Evolutionary conservation across 768 basidiomycete species (phyloP).

Genomic region (Pleurotus pulmonarius): DNA sequence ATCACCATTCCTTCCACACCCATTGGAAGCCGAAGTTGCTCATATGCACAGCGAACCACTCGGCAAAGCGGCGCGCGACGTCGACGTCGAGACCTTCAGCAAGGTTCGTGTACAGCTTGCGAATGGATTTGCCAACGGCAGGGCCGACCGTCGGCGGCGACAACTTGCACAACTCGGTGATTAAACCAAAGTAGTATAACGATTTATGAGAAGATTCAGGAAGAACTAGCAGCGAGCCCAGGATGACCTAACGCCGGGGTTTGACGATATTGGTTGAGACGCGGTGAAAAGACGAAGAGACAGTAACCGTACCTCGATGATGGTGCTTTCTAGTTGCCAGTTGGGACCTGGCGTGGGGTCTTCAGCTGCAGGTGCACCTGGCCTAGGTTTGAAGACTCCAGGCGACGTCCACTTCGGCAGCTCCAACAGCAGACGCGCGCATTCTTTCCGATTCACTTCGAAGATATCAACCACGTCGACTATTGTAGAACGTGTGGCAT

Average conservation of each 20-base stretch:
- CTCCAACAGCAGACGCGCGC: conserved; percentile 81
- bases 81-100: conserved; percentile 88
- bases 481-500: conserved; percentile 70
- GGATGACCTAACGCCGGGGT: conserved; percentile 46
- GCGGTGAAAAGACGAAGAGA: not conserved
- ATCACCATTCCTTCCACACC: conserved; percentile 99
- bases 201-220: conserved; percentile 76
- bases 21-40: conserved; percentile 97
- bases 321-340: conserved; percentile 85
- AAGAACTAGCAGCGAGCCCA: conserved; percentile 70
- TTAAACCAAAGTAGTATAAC: conserved; percentile 82
- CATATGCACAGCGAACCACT: conserved; percentile 97
- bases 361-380: conserved; percentile 48
- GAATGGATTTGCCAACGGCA: conserved; percentile 92
- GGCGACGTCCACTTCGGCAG: conserved; percentile 79
- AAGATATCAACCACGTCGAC: conserved; percentile 83
- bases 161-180: conserved; percentile 94
- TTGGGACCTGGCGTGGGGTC: conserved; percentile 61
- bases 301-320: conserved; percentile 65
- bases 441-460: conserved; percentile 95
- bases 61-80: conserved; percentile 73
- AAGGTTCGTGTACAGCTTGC: conserved; percentile 77
- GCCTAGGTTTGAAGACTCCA: conserved; percentile 83
- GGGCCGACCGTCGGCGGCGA: conserved; percentile 91
- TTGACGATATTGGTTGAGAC: not conserved